Base-by-base conservation (phyloP, 1,284 basidiomycete species). In the Hemileia vastatrix region DNA sequence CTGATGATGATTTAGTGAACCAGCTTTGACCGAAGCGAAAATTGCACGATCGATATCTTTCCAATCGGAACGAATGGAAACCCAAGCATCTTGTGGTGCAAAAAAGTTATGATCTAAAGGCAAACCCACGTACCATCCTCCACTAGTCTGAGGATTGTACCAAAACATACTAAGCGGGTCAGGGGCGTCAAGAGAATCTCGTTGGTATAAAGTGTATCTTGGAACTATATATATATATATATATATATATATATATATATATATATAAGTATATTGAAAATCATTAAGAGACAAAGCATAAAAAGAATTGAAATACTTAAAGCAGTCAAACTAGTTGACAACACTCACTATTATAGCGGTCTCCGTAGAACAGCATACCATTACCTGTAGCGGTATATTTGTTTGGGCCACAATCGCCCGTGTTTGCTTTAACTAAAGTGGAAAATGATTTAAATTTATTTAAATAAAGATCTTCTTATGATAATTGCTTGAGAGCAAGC, bases 131-230 rank as follows among this genome's bases (percentile, higher is more conserved):
- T 91, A 97, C 82, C 87, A 98, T 53, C 90, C 89, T 63, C 94
- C 94, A 18, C 80, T 78, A 54, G 85, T 82, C 3, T 83, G 80
- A 9, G 91, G 84, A 75, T 96, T 82, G 77, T 97, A 98, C 90
- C 91, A 98, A 81, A 98, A 94, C 90, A 98, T 93, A 72, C 84
- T 85, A 83, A 86, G 90, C 0, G 94, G 94, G 67, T 98, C 94
- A 18, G 86, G 78, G 1, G 90, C 86, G 72, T 97, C 93, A 40
- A 71, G 71, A 70, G 87, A 88, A 75, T 98, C 94, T 65, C 94
- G 88, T 78, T 98, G 94, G 83, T 86, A 92, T 57, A 98, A 82
- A 13, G 84, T 80, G 76, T 86, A 94, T 68, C 80, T 77, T 9
- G 94, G 88, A 64, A 76, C 68, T 56, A 68, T 18, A 4, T 6